phyloP scores from a whole-genome alignment of 257 asterid genomes.

The Solanum bulbocastanum region DNA sequence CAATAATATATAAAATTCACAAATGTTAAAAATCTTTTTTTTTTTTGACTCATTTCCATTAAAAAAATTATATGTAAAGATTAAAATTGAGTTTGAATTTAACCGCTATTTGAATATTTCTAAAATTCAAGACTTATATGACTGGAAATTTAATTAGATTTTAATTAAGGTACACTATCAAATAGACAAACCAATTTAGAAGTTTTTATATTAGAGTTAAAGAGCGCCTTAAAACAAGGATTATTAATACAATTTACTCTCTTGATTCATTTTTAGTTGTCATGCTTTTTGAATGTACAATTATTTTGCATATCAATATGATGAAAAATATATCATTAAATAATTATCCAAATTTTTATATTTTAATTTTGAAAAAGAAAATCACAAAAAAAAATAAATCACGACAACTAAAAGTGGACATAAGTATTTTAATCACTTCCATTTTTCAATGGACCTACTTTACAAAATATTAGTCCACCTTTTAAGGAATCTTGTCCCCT shows the following conservation, averaged over 20 bases:
- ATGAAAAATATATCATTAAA: too few species aligned
- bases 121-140: neutral
- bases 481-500: neutral
- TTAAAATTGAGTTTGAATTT: neutral
- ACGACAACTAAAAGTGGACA: accelerated
- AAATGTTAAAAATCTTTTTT: neutral
- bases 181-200: neutral
- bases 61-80: neutral
- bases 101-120: neutral
- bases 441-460: neutral
- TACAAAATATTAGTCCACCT: neutral
- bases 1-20: too few species aligned
- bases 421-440: neutral
- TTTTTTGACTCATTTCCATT: neutral
- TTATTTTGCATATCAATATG: too few species aligned
- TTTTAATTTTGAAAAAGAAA: too few species aligned
- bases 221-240: neutral
- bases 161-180: neutral
- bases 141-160: neutral
- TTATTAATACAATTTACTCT: neutral
- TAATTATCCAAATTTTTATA: too few species aligned
- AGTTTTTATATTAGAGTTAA: neutral
- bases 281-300: too few species aligned
- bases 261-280: too few species aligned
- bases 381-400: too few species aligned